These are phyloP conservation scores for Blastobotrys illinoisensis DNA, from an alignment of 1,139 yeast species.

Conservation along the genomic window DNA sequence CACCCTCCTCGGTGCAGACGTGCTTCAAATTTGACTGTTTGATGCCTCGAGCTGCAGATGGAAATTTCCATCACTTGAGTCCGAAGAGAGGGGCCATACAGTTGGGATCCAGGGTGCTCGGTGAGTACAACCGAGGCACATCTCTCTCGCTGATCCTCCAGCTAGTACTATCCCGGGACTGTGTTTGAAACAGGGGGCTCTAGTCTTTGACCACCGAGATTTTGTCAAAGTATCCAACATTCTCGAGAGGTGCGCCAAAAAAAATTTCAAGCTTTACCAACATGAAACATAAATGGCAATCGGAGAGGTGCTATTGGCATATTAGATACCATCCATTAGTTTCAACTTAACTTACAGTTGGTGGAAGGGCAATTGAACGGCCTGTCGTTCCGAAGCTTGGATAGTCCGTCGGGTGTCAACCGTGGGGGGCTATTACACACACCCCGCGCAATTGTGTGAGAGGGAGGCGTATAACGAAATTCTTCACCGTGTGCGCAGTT, in stretches of 20 bases:
- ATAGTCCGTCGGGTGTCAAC: background rate
- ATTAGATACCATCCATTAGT: background rate
- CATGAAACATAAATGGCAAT: background rate
- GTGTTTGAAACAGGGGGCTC: background rate
- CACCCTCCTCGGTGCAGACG: background rate
- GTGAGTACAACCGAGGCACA: background rate
- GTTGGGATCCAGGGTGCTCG: background rate
- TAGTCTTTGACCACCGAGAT: background rate
- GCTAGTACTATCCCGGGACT: background rate
- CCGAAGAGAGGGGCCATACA: background rate
- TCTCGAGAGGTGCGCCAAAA: background rate
- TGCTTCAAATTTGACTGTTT: background rate
- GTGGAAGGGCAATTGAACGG: background rate
- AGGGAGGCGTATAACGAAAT: background rate
- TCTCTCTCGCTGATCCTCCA: background rate
- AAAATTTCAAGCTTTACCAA: background rate
- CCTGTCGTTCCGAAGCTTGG: background rate
- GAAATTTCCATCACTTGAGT: background rate
- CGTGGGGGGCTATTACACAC: background rate
- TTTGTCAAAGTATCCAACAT: background rate
- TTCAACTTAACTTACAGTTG: background rate
- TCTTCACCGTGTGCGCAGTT: background rate
- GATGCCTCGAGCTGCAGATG: background rate
- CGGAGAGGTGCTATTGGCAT: background rate
- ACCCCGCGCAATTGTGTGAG: background rate